Base-by-base conservation (phyloP, 108 stramenopile species). In the Nannochloropsis oceanica region DNA sequence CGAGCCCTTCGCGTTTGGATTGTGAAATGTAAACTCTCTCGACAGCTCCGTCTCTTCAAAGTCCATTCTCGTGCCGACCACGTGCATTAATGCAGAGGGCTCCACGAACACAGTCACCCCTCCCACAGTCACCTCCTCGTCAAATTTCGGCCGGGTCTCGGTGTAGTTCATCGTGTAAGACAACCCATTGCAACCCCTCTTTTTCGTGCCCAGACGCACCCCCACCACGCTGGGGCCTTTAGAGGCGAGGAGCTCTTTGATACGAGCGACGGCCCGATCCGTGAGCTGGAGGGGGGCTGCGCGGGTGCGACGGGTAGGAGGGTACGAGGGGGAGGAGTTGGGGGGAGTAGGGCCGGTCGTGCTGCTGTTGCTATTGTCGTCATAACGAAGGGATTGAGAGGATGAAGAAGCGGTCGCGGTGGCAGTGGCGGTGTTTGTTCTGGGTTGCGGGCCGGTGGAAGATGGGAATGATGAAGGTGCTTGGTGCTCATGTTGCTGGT, bases 121-220 rank as follows among this genome's bases (percentile, higher is more conserved):
- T 83, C 82, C 42, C 82, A 80, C 89, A 34, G 44, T n/a, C 79
- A 92, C 88, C 34, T 79, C 88, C 13, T 93, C 93, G 80, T 93
- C 91, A 79, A 82, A 50, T 42, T 86, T 87, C 20, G 91, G 88
- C 59, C 88, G 81, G 22, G 93, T 91, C 44, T 91, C 85, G 20
- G 95, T 97, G 89, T 99, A 99, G 89, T 99, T 98, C 83, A 99
- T 87, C 14, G 99, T 99, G 90, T 99, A 99, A 8, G 94, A 94
- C 26, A 97, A 87, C 13, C 99, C 99, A 87, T 99, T 99, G 93
- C 99, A 99, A 27, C 99, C 99, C 82, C 98, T 90, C 81, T 94
- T 91, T 85, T 95, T 96, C 59, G 96, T 95, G 25, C 99, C 97
- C 13, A 99, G 91, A 26, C 96, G 93, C 27, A 99, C 96, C 14